These are phyloP conservation scores for Erodium trifolium DNA, from an alignment of 441 rosid genomes.

Conservation along the genomic window DNA sequence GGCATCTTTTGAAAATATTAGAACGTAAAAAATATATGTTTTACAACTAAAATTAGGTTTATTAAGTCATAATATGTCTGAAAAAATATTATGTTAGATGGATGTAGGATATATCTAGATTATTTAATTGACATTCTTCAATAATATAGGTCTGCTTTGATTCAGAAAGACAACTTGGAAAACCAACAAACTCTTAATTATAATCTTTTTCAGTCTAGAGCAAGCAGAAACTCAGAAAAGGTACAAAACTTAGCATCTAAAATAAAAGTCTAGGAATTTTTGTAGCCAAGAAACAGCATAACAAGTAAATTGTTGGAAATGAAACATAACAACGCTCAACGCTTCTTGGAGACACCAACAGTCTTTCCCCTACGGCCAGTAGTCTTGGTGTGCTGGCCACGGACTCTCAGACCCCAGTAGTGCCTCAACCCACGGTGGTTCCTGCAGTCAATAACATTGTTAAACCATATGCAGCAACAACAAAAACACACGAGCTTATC, in stretches of 20 bases:
- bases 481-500: neutral
- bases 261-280: neutral
- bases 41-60: no score
- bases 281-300: neutral
- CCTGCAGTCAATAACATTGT: conserved; percentile 24
- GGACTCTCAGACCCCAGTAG: conserved; percentile 89
- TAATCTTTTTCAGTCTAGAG: neutral
- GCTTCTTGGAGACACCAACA: conserved; percentile 93
- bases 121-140: no score
- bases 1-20: no score
- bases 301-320: conserved; percentile 15
- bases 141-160: no score
- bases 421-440: conserved; percentile 91
- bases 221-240: neutral
- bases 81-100: no score
- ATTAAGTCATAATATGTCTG: no score
- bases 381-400: conserved; percentile 92
- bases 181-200: neutral
- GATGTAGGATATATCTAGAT: no score
- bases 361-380: conserved; percentile 88
- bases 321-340: conserved; percentile 26
- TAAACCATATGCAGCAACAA: neutral
- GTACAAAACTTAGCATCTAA: neutral
- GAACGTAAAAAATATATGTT: no score
- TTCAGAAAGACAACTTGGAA: neutral